Evolutionary conservation across 2,329 filamentous ascomycete species (phyloP), one percentile per base, ranked within the genome.

Genomic region (Diaporthe vexans): DNA sequence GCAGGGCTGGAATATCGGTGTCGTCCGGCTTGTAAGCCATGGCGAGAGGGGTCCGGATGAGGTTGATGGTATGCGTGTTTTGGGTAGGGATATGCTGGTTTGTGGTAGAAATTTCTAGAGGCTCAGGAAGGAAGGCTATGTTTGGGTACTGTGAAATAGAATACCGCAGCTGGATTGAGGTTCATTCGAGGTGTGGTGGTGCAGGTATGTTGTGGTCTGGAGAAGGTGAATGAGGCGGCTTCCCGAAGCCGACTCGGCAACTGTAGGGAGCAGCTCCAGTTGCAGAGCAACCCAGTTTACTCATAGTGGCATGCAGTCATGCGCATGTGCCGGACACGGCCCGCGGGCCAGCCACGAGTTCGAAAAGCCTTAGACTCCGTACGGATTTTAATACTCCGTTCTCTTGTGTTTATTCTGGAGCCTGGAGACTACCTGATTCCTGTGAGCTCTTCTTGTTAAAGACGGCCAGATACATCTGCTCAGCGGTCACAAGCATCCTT

Each of bases 1-100:
- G 89, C 77, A 98, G 83, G 40, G 85, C 83, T 73, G 85, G 83
- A 79, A 91, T 88, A 33, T 81, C 81, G 59, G 83, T 78, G 75
- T 81, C 82, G 76, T 70, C 54, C 35, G 72, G 48, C 59, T 72
- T 72, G 52, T 68, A 58, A 58, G 81, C 78, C 82, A 83, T 83
- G 77, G 70, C 77, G 77, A 72, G 40, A 63, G 17, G 35, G 17
- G n/a, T 68, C 57, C 68, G 24, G 57, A 26, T 54, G n/a, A 61
- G 76, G 37, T 52, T 13, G 51, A 69, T 59, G 7, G 35, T 52
- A 19, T 19, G 48, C 5, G 21, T 48, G 43, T n/a, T 26, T 17
- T 21, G 6, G 8, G 51, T 7, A 13, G 11, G 48, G 37, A 69
- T 35, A 24, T 37, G 33, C 26, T 63, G 63, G n/a, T 10, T 24